Percentiles rank a stretch among this genome's conserved stretches.
phyloP scores from a whole-genome alignment of 2,329 filamentous ascomycete species.

The Claviceps pazoutovae region DNA sequence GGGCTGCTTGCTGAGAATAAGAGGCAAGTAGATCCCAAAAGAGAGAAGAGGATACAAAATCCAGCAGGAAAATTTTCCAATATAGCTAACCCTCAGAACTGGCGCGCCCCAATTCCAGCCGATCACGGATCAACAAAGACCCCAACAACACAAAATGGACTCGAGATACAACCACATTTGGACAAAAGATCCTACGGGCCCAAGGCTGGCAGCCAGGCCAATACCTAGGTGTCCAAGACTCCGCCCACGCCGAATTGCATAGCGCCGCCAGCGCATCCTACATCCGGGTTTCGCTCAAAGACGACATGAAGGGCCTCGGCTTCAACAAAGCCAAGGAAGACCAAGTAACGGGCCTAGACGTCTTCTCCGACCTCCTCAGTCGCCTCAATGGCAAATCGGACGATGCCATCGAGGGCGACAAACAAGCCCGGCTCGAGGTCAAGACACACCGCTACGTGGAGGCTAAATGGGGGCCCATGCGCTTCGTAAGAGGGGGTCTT shows the following conservation, averaged over 20 bases:
- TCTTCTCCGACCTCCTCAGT: slow-evolving; percentile 74
- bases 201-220: slow-evolving; percentile 87
- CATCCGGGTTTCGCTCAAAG: slow-evolving; percentile 73
- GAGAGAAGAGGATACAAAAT: neutral
- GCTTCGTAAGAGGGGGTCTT: slow-evolving; percentile 78
- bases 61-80: neutral
- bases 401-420: slow-evolving; percentile 55
- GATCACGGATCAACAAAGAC: slow-evolving; percentile 66
- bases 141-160: slow-evolving; percentile 95
- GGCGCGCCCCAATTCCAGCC: slow-evolving; percentile 11
- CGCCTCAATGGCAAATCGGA: slow-evolving; percentile 80
- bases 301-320: slow-evolving; percentile 82
- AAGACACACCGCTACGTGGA: slow-evolving; percentile 63
- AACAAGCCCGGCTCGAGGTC: slow-evolving; percentile 51
- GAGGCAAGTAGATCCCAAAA: slow-evolving; percentile 12
- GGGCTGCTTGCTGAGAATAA: slow-evolving; percentile 23
- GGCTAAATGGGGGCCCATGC: slow-evolving; percentile 64
- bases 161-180: slow-evolving; percentile 67
- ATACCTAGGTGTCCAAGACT: slow-evolving; percentile 64
- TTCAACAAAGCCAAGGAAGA: slow-evolving; percentile 63
- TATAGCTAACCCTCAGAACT: neutral
- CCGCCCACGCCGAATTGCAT: slow-evolving; percentile 61
- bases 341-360: slow-evolving; percentile 72
- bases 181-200: slow-evolving; percentile 73
- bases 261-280: slow-evolving; percentile 72